Evolutionary conservation across 2,329 filamentous ascomycete species (phyloP), one percentile per base, ranked within the genome.

Genomic region (Metarhizium brunneum): DNA sequence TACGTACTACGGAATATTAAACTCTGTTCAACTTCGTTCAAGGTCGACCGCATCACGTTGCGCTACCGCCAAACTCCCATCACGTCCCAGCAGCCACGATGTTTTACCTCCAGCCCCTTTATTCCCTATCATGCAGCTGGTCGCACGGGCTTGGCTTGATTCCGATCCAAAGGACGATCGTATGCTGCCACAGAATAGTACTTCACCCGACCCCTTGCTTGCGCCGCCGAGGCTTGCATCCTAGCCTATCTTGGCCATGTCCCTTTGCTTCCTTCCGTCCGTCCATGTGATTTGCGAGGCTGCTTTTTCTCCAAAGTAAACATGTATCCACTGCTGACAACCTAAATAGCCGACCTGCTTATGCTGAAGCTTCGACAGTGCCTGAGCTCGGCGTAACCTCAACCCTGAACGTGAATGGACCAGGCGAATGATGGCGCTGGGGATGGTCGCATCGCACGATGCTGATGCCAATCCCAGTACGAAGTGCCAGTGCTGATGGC

Each of bases 21-120:
- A 50, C 54, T 53, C 30, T 32, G n/a, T n/a, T 38, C 29, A 54
- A 56, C 54, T 32, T 52, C 49, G 18, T 48, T 36, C 47, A 47
- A 55, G 38, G 7, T 45, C 18, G n/a, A 45, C n/a, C n/a, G 42
- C 38, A 40, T 40, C 38, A 40, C 38, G 11, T 16, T 40, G 38
- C 38, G 14, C 38, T 16, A 40, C 38, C 38, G 38, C 5, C 38
- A 40, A 25, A 40, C 38, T 40, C 38, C 38, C 13, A 25, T 13
- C 35, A 43, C 40, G 40, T 16, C 40, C 13, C n/a, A 16, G 10
- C 40, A 43, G 40, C n/a, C 40, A 14, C 14, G 8, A 13, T 36
- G 35, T 13, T 40, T 11, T 5, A 40, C 13, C 14, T 7, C 38
- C 14, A 40, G n/a, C 30, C 25, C 40, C 25, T 7, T 43, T 43